Evolutionary conservation across 2,329 filamentous ascomycete genomes (phyloP).

Genomic region (Calonectria hawksworthii): DNA sequence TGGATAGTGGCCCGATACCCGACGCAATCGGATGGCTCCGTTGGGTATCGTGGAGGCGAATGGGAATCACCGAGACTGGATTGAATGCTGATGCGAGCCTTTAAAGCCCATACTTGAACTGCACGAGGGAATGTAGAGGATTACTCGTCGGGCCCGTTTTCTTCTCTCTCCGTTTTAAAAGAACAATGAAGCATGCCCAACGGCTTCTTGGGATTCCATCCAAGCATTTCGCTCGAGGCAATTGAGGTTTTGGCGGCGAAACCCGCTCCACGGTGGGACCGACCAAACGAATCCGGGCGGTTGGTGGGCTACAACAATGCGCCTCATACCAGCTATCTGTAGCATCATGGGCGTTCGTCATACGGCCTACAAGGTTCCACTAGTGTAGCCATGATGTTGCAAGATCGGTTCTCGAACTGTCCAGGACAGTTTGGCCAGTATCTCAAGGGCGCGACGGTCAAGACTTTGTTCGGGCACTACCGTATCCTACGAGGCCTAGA

Average conservation of each 20-base stretch:
- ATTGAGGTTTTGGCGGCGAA: background rate
- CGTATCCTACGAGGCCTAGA: background rate
- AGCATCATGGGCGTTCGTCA: background rate
- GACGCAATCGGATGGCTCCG: background rate
- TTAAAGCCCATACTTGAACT: background rate
- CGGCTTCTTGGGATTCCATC: background rate
- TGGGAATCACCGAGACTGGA: constrained; percentile 1
- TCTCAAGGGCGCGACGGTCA: background rate
- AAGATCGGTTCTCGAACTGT: background rate
- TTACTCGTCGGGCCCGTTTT: background rate
- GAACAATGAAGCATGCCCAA: background rate
- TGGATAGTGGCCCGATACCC: background rate
- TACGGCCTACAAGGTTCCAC: background rate
- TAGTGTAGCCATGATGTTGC: background rate
- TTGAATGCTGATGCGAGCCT: background rate
- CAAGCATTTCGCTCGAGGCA: background rate
- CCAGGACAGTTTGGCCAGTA: background rate
- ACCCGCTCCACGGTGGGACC: background rate
- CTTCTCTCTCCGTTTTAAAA: background rate
- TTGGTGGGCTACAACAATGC: background rate
- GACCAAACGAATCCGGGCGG: background rate
- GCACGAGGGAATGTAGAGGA: background rate
- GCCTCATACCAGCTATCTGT: constrained; percentile 1
- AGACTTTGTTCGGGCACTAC: background rate
- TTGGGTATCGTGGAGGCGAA: background rate